Base-by-base conservation (phyloP, 441 rosid genomes). In the Francoa sonchifolia region DNA sequence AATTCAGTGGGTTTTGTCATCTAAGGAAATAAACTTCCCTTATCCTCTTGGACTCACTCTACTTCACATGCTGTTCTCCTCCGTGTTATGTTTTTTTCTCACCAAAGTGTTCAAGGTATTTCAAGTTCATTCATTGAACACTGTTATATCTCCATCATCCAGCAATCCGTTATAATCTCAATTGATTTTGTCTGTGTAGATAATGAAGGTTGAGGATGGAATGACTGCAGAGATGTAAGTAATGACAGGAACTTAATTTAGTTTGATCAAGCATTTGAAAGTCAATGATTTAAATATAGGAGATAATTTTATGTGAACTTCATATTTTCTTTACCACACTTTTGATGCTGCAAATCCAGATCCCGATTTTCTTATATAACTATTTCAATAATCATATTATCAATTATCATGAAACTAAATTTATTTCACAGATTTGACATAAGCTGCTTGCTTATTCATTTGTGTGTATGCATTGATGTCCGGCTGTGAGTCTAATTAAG, bases 41-140 rank as follows among this genome's bases (percentile, higher is more conserved):
- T 84, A 81, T 57, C 97, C 95, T 38, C 97, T 88, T 61, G 97
- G 85, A 28, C 68, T 88, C 75, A 84, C 97, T 59, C 77, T 88
- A 40, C 93, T 83, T 39, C 95, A 88, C 65, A 88, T 88, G 97
- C 61, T 64, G 33, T 88, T 88, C 68, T 88, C 95, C 44, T 81
- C 97, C 15, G 68, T 79, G n/a, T 59, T 88, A 56, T 88, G 95
- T 50, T 81, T 84, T 55, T 19, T 76, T 29, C 65, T 85, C 55
- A 78, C 84, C 62, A 78, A 66, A 67, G 75, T 79, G 29, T 70
- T 76, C 52, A 84, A 77, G 95, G 97, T 88, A 72, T 39, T 48
- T 15, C n/a, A n/a, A n/a, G n/a, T n/a, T 5, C 9, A 39, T 39
- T 21, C 25, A 21, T 2, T 21, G 6, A 21, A 21, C 6, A 6